Conservation (phyloP, 1,284 basidiomycete species). For the Austroboletus sp. region DNA sequence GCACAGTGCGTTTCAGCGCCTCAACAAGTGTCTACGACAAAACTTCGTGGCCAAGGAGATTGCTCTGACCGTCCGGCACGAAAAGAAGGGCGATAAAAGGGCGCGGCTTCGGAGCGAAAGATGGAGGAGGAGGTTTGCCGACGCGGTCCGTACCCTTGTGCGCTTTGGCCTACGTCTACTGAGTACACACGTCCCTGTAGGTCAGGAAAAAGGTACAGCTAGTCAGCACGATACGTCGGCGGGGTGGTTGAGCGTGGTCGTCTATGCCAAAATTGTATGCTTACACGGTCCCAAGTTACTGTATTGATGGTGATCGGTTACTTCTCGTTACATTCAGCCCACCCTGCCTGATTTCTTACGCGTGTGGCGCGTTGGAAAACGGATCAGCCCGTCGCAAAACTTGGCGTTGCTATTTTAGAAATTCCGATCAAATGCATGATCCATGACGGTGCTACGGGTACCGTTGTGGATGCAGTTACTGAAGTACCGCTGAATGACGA, state of each 20-base stretch:
- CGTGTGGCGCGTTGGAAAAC: slow-evolving; percentile 5
- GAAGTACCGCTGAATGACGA: slow-evolving; percentile 3
- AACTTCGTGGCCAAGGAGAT: slow-evolving; percentile 56
- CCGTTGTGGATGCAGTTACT: slow-evolving; percentile 9
- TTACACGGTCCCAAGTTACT: slow-evolving; percentile 6
- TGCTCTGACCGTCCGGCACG: slow-evolving; percentile 52
- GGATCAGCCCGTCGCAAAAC: slow-evolving; percentile 14
- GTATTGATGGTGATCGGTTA: slow-evolving; percentile 5
- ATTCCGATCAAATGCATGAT: slow-evolving; percentile 9
- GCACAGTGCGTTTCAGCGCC: slow-evolving; percentile 39
- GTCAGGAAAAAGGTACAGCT: slow-evolving; percentile 50
- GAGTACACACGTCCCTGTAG: slow-evolving; percentile 27
- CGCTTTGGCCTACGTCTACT: slow-evolving; percentile 6
- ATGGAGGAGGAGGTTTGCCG: slow-evolving; percentile 35
- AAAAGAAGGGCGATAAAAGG: slow-evolving; percentile 38
- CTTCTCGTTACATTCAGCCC: slow-evolving; percentile 1
- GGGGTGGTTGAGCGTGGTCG: slow-evolving; percentile 34
- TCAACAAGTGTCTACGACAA: slow-evolving; percentile 47
- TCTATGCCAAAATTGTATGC: slow-evolving; percentile 4
- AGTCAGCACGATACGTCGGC: slow-evolving; percentile 45
- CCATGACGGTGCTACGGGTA: slow-evolving; percentile 13
- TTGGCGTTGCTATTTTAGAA: slow-evolving; percentile 4
- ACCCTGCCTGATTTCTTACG: slow-evolving; percentile 3
- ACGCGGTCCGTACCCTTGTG: slow-evolving; percentile 27
- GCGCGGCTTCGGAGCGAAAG: slow-evolving; percentile 32